Percentiles rank a stretch among this genome's conserved stretches.
These are phyloP conservation scores for Jatropha podagrica DNA, from an alignment of 441 rosid genomes.

Conservation along the genomic window DNA sequence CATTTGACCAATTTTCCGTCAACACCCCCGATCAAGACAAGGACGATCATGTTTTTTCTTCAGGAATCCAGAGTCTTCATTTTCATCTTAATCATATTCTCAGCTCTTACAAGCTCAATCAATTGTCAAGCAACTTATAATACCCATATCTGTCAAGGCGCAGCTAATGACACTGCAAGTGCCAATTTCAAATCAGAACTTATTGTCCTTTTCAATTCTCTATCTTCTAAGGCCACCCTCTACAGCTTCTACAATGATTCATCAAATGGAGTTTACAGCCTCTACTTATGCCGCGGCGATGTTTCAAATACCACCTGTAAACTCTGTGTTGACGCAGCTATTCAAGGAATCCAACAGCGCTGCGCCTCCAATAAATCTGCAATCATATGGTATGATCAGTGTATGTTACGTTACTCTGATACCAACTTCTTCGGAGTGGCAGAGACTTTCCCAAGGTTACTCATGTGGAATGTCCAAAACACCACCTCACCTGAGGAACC, in stretches of 20 bases:
- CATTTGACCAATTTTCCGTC: neutral
- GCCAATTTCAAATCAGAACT: conserved; percentile 28
- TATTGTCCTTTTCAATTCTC: conserved; percentile 22
- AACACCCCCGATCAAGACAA: neutral
- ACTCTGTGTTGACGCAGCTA: conserved; percentile 35
- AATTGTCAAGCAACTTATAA: conserved; percentile 25
- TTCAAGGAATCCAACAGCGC: conserved; percentile 8
- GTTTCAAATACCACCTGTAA: conserved; percentile 21
- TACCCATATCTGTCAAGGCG: neutral
- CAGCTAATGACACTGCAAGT: conserved; percentile 16
- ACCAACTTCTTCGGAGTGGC: conserved; percentile 23
- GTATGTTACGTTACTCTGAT: conserved; percentile 41
- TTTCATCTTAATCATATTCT: conserved; percentile 11
- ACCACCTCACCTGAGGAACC: conserved; percentile 18
- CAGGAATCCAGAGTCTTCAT: conserved; percentile 2
- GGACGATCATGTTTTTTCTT: conserved; percentile 14
- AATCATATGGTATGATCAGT: conserved; percentile 47
- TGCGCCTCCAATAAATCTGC: conserved; percentile 34
- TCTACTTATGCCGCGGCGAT: conserved; percentile 45
- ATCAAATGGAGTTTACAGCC: conserved; percentile 31
- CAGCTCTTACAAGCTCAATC: conserved; percentile 7
- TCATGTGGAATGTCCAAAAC: conserved; percentile 23
- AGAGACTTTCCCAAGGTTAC: fast-evolving
- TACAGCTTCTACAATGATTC: conserved; percentile 28
- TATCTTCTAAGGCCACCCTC: conserved; percentile 33